These are phyloP conservation scores for Moelleriella libera DNA, from an alignment of 2,329 filamentous ascomycete genomes.

Conservation along the genomic window DNA sequence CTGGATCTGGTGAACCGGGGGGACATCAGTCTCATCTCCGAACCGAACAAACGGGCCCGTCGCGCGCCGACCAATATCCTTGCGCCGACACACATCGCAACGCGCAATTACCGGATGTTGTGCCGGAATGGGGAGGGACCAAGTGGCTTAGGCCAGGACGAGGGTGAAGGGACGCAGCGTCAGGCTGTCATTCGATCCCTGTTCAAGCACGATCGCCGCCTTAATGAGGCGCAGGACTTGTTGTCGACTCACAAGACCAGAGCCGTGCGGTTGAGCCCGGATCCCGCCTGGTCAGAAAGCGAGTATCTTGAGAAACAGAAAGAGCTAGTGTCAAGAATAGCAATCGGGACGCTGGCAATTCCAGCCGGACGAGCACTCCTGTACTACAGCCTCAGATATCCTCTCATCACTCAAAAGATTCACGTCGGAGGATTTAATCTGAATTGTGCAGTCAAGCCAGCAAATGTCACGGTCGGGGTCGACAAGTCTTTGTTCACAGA, in stretches of 20 bases:
- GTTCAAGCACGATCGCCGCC: conserved; percentile 81
- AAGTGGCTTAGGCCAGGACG: conserved; percentile 50
- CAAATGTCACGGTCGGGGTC: conserved; percentile 84
- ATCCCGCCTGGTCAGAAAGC: conserved; percentile 70
- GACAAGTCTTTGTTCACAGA: conserved; percentile 80
- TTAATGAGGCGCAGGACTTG: conserved; percentile 71
- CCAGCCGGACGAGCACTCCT: conserved; percentile 78
- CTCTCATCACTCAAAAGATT: conserved; percentile 84
- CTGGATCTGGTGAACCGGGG: conserved; percentile 67
- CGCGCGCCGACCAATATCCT: conserved; percentile 23
- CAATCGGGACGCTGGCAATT: conserved; percentile 75
- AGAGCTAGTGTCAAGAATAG: conserved; percentile 72
- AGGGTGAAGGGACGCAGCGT: conserved; percentile 70
- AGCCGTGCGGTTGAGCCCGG: conserved; percentile 59
- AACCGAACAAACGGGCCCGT: conserved; percentile 19
- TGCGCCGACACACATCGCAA: conserved; percentile 48
- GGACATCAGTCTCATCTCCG: conserved; percentile 59
- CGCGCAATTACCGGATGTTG: conserved; percentile 65
- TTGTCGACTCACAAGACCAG: conserved; percentile 77
- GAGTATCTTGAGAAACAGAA: conserved; percentile 88
- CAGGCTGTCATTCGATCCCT: conserved; percentile 72
- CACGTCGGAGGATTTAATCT: conserved; percentile 83
- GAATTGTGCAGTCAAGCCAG: conserved; percentile 81
- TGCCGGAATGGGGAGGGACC: conserved; percentile 52
- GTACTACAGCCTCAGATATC: conserved; percentile 75